Evolutionary conservation across 257 asterid species (phyloP).

Genomic region (Ocimum tenuiflorum): DNA sequence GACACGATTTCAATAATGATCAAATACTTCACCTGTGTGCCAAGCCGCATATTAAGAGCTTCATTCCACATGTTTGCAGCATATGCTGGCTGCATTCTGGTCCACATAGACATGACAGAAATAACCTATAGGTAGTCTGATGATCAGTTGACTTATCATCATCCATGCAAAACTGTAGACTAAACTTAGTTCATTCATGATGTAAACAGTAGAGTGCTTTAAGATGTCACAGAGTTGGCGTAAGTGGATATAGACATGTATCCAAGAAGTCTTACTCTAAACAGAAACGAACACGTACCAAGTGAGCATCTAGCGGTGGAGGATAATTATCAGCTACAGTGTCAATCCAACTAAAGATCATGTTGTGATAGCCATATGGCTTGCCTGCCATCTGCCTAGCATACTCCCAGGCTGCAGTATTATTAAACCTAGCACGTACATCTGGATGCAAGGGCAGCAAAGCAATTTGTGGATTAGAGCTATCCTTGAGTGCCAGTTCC

Average conservation of each 20-base stretch:
- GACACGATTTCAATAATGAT: neutral
- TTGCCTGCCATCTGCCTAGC: conserved; percentile 86
- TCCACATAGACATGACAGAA: conserved; percentile 99
- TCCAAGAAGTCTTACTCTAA: neutral
- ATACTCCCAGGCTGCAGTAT: conserved; percentile 89
- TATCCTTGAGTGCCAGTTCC: conserved; percentile 74
- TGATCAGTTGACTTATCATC: conserved; percentile 12
- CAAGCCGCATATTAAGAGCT: conserved; percentile 98
- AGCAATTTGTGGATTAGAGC: conserved; percentile 89
- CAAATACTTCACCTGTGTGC: conserved; percentile 61
- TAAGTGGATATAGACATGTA: neutral
- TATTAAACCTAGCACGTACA: conserved; percentile 68
- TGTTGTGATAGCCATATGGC: conserved; percentile 98
- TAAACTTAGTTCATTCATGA: neutral
- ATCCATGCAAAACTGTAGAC: neutral
- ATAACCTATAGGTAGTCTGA: conserved; percentile 54
- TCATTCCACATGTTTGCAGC: conserved; percentile 99
- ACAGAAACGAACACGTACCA: conserved; percentile 40
- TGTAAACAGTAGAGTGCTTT: neutral
- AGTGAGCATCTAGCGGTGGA: conserved; percentile 99
- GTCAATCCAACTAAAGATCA: conserved; percentile 99
- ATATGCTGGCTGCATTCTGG: conserved; percentile 95
- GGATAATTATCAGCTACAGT: conserved; percentile 91
- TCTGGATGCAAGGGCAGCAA: conserved; percentile 88
- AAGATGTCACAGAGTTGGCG: neutral